Conservation (phyloP, 2,329 filamentous ascomycete species). For the Monosporascus cannonballus region DNA sequence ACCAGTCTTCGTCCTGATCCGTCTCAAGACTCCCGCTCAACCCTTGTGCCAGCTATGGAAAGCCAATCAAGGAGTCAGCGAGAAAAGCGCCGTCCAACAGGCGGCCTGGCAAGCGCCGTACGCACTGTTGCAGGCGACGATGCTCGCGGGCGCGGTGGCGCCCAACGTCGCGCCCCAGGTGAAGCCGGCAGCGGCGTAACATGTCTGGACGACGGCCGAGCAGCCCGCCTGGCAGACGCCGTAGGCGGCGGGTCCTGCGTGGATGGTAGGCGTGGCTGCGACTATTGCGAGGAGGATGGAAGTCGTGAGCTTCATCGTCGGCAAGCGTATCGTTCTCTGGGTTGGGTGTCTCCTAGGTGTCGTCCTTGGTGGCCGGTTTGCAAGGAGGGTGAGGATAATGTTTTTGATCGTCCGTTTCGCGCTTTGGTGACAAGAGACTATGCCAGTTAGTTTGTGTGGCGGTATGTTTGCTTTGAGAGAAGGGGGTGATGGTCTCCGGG, state of each 20-base stretch:
- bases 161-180: constrained; percentile 7
- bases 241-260: constrained; percentile 25
- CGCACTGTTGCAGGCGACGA: constrained; percentile 38
- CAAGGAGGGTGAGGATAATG: too few relatives aligned
- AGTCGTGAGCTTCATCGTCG: background rate
- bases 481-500: too few relatives aligned
- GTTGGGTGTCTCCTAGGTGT: too few relatives aligned
- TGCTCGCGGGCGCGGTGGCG: constrained; percentile 30
- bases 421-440: too few relatives aligned
- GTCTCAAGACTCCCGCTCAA: too few relatives aligned
- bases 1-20: too few relatives aligned
- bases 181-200: constrained; percentile 5
- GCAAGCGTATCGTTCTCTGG: too few relatives aligned
- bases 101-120: constrained; percentile 39
- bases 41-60: too few relatives aligned
- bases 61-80: constrained; percentile 24
- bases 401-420: too few relatives aligned
- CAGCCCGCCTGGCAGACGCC: constrained; percentile 35
- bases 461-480: too few relatives aligned
- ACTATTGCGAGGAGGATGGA: background rate
- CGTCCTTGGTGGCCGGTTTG: too few relatives aligned
- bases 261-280: background rate
- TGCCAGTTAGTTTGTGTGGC: too few relatives aligned
- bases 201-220: constrained; percentile 1
- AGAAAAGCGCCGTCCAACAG: constrained; percentile 31